Conservation (phyloP, 2,329 filamentous ascomycete species). For the Ceratocystis papillata region DNA sequence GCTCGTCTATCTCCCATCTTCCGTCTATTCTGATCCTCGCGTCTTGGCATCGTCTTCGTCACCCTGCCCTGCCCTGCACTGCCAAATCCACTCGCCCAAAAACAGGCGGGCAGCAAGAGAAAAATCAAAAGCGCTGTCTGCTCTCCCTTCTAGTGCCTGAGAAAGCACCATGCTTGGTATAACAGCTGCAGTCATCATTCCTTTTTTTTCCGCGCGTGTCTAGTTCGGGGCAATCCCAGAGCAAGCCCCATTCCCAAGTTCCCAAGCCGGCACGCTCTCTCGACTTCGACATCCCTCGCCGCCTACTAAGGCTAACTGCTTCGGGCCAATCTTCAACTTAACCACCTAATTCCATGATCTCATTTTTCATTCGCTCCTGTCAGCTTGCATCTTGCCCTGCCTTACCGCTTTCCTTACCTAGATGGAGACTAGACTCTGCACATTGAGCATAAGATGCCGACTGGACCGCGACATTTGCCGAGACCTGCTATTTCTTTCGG, state of each 20-base stretch:
- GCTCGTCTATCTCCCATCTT: neutral
- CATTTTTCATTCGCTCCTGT: neutral
- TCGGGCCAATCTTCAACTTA: neutral
- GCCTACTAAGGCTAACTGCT: neutral
- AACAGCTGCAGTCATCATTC: slow-evolving; percentile 1
- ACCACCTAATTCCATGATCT: neutral
- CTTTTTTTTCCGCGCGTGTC: neutral
- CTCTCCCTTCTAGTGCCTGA: neutral
- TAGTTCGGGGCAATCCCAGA: neutral
- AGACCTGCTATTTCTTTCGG: slow-evolving; percentile 10
- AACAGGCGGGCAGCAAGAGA: neutral
- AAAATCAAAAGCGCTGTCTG: neutral
- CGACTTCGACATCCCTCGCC: neutral
- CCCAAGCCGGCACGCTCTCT: neutral
- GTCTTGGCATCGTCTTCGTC: slow-evolving; percentile 5
- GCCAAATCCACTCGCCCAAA: neutral
- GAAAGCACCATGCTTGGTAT: neutral
- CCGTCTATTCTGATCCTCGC: neutral
- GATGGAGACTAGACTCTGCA: slow-evolving; percentile 5
- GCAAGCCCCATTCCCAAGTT: neutral
- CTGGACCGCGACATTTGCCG: neutral
- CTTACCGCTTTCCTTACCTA: neutral
- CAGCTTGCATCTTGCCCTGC: neutral
- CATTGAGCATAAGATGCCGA: slow-evolving; percentile 1
- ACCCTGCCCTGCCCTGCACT: neutral